phyloP scores from a whole-genome alignment of 768 basidiomycete genomes.

The Psilocybe azurescens region DNA sequence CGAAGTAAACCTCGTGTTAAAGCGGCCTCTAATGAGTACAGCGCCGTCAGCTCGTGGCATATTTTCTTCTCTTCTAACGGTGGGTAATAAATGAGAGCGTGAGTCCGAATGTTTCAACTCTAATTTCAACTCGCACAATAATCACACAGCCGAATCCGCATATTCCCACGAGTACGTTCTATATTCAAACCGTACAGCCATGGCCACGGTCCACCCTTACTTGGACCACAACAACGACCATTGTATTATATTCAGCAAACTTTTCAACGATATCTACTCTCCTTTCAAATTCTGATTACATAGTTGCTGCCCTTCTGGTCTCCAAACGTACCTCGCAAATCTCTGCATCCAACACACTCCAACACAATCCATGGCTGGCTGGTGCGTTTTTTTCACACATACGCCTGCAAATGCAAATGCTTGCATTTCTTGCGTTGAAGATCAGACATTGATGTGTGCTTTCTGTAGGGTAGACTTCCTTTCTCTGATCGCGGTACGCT shows the following conservation, averaged over 20 bases:
- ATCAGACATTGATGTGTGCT: neutral
- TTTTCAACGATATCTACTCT: neutral
- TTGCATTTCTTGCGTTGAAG: too few relatives aligned
- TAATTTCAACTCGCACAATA: too few relatives aligned
- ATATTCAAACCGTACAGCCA: neutral
- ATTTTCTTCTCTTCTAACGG: too few relatives aligned
- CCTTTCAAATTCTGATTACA: neutral
- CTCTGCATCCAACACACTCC: neutral
- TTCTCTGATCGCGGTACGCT: slow-evolving; percentile 43
- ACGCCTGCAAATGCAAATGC: neutral
- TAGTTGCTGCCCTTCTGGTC: too few relatives aligned
- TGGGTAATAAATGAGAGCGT: too few relatives aligned
- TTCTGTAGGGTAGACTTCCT: slow-evolving; percentile 45
- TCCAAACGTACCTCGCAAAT: neutral
- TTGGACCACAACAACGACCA: neutral
- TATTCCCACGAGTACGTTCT: neutral
- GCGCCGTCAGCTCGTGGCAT: too few relatives aligned
- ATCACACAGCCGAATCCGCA: neutral
- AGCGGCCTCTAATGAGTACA: too few relatives aligned
- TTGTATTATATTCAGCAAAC: neutral
- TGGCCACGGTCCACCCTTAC: neutral
- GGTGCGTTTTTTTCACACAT: neutral
- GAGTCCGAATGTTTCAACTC: too few relatives aligned
- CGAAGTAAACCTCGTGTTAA: too few relatives aligned
- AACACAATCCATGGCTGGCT: neutral